Evolutionary conservation across 2,329 filamentous ascomycete genomes (phyloP).

Genomic region (Neodidymelliopsis sp.): DNA sequence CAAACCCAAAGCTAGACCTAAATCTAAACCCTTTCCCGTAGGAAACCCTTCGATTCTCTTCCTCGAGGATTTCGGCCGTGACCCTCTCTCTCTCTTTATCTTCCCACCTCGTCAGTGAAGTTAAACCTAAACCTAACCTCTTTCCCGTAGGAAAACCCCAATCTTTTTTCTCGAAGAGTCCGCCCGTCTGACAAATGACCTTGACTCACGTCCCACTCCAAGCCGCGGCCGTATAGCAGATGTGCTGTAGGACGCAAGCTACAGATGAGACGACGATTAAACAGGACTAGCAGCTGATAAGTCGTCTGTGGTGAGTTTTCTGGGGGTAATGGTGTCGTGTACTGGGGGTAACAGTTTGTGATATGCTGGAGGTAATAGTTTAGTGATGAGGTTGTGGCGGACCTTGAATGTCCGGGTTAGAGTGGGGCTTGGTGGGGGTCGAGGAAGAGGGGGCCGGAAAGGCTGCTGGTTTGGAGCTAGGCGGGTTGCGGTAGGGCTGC

Average conservation of each 20-base stretch:
- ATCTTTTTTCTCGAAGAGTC: too few relatives aligned
- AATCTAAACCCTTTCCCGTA: too few relatives aligned
- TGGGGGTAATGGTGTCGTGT: not conserved
- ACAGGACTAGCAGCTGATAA: not conserved
- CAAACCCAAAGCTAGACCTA: too few relatives aligned
- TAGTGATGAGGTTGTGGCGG: slow-evolving; percentile 7
- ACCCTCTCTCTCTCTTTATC: too few relatives aligned
- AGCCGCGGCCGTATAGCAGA: not conserved
- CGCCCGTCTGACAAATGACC: not conserved
- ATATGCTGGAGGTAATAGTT: slow-evolving; percentile 18
- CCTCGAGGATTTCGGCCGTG: too few relatives aligned
- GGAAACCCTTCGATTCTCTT: too few relatives aligned
- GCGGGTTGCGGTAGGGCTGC: too few relatives aligned
- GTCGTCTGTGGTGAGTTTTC: not conserved
- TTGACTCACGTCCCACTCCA: not conserved
- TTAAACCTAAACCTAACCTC: too few relatives aligned
- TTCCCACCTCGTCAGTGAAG: too few relatives aligned
- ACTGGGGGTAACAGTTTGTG: not conserved
- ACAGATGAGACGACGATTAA: too few relatives aligned
- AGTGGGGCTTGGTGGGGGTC: slow-evolving; percentile 14
- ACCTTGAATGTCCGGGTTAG: slow-evolving; percentile 6
- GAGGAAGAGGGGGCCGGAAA: slow-evolving; percentile 5
- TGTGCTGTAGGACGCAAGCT: too few relatives aligned
- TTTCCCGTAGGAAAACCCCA: too few relatives aligned
- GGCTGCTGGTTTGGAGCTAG: not conserved